Evolutionary conservation across 805 yeast genomes (phyloP).

Genomic region (Sugiyamaella floridensis): DNA sequence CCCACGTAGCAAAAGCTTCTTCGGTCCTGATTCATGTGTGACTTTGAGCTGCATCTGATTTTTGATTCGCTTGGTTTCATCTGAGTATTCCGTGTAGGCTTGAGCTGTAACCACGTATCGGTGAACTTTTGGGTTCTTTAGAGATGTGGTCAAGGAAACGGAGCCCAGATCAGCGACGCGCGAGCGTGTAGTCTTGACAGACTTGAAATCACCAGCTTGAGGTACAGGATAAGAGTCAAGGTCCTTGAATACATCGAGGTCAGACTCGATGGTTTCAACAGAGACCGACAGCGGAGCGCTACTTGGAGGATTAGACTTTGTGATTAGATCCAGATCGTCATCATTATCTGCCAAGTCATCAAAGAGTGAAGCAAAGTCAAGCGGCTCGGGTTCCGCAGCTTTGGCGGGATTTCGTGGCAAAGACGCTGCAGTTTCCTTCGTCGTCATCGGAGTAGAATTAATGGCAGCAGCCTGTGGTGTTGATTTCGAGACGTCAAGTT

Average conservation of each 20-base stretch:
- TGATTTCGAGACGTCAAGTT: background rate
- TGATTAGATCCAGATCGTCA: background rate
- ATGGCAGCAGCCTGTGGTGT: background rate
- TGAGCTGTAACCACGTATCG: constrained; percentile 12
- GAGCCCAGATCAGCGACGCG: background rate
- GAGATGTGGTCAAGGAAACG: constrained; percentile 8
- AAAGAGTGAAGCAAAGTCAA: background rate
- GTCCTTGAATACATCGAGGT: background rate
- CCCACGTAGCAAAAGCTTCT: constrained; percentile 16
- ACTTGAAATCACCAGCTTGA: background rate
- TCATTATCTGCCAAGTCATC: background rate
- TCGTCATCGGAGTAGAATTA: background rate
- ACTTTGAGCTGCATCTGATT: constrained; percentile 1
- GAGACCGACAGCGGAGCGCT: background rate
- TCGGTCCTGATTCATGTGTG: background rate
- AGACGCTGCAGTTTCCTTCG: background rate
- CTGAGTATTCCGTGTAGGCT: background rate
- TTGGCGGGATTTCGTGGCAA: too few relatives aligned
- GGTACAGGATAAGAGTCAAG: background rate
- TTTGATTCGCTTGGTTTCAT: background rate
- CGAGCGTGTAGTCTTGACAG: constrained; percentile 4
- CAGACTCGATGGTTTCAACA: background rate
- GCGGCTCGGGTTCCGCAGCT: background rate
- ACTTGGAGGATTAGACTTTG: background rate
- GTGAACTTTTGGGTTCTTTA: constrained; percentile 12